phyloP scores from a whole-genome alignment of 192 early-diverging fungal species.

The Gryganskiella cystojenkinii region DNA sequence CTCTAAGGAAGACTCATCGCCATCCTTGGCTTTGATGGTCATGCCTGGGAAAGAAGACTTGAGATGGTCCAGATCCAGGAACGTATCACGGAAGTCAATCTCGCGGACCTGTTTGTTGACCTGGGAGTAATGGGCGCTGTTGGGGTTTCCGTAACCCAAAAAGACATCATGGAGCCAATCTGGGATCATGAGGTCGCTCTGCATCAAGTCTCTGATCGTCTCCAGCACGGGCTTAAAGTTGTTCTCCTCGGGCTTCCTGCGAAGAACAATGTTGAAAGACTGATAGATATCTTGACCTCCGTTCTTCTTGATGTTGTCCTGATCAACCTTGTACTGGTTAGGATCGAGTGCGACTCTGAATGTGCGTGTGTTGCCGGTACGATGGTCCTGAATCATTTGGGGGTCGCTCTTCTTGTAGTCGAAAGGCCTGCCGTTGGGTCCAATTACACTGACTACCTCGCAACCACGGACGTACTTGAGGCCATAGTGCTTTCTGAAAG shows the following conservation, averaged over 20 bases:
- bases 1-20: constrained; percentile 30
- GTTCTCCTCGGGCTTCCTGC: constrained; percentile 90
- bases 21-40: constrained; percentile 51
- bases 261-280: constrained; percentile 90
- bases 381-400: constrained; percentile 54
- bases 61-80: constrained; percentile 84
- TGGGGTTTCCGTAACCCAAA: constrained; percentile 95
- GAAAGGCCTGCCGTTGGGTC: constrained; percentile 70
- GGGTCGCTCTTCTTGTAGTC: constrained; percentile 49
- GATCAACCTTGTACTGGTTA: constrained; percentile 86
- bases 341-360: constrained; percentile 86
- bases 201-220: constrained; percentile 89
- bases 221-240: constrained; percentile 95
- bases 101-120: constrained; percentile 61
- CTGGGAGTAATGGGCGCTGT: constrained; percentile 76
- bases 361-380: constrained; percentile 60
- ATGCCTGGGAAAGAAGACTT: constrained; percentile 72
- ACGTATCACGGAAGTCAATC: constrained; percentile 92
- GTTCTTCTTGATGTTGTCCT: constrained; percentile 53
- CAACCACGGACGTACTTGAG: constrained; percentile 88
- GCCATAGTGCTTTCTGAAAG: constrained; percentile 74
- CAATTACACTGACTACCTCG: constrained; percentile 83
- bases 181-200: constrained; percentile 85
- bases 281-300: constrained; percentile 76
- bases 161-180: constrained; percentile 93